A percentile compares a stretch with the other conserved stretches of the same genome.
These are phyloP conservation scores for Bacterosira constricta DNA, from an alignment of 108 stramenopile genomes.

Conservation along the genomic window DNA sequence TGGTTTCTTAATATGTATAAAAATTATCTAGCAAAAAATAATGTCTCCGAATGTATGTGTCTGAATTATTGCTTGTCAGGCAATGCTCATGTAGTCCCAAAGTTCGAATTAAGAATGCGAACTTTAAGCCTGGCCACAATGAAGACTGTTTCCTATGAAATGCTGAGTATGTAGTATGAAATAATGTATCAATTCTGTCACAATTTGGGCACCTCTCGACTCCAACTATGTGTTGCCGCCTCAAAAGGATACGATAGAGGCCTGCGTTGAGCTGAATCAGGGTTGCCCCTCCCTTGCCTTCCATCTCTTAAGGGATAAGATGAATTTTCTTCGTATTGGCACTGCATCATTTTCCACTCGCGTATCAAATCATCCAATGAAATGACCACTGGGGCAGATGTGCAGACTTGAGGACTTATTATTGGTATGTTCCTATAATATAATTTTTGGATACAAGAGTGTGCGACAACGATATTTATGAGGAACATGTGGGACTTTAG, in stretches of 20 bases:
- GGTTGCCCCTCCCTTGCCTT: conserved; percentile 23
- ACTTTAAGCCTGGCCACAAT: too few species aligned
- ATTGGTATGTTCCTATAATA: conserved; percentile 19
- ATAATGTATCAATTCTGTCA: background rate
- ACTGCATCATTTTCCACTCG: conserved; percentile 44
- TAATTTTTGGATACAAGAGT: background rate
- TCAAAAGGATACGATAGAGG: conserved; percentile 25
- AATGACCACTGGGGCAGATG: conserved; percentile 19
- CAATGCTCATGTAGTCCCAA: too few species aligned
- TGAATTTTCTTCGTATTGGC: conserved; percentile 35
- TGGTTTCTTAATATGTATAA: too few species aligned
- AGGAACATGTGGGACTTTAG: background rate
- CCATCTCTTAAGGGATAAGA: conserved; percentile 37
- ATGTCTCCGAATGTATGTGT: too few species aligned
- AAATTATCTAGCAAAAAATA: too few species aligned
- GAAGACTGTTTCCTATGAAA: too few species aligned
- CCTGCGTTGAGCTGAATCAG: conserved; percentile 26
- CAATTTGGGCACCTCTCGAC: conserved; percentile 16
- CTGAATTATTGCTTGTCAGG: too few species aligned
- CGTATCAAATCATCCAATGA: conserved; percentile 53
- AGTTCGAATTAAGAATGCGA: too few species aligned
- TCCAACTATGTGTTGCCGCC: conserved; percentile 28
- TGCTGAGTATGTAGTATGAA: background rate
- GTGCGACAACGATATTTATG: background rate
- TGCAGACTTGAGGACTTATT: conserved; percentile 7